Conservation (phyloP, 495 filamentous ascomycete species). For the Parathielavia hyrcaniae region DNA sequence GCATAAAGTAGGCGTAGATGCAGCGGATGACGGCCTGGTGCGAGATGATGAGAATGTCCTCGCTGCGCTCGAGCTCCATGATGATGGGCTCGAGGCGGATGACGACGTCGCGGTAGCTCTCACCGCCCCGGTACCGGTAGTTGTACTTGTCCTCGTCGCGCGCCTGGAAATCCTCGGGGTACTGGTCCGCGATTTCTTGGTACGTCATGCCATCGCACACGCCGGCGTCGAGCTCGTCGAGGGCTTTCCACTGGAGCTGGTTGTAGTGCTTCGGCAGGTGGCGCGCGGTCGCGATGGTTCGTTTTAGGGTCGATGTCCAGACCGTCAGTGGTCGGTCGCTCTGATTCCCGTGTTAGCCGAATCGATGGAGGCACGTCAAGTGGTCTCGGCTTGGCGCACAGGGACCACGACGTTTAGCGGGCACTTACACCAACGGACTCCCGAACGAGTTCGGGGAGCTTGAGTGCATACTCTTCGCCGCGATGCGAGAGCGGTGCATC, state of each 20-base stretch:
- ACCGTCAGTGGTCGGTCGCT: conserved; percentile 74
- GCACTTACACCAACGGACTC: conserved; percentile 65
- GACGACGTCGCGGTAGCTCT: conserved; percentile 95
- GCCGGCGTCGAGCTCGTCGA: conserved; percentile 94
- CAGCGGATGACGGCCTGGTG: conserved; percentile 95
- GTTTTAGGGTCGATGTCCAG: conserved; percentile 92
- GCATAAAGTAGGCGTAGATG: conserved; percentile 99
- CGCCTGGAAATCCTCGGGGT: conserved; percentile 89
- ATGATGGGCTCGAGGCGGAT: conserved; percentile 98
- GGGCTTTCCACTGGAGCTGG: conserved; percentile 95
- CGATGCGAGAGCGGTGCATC: conserved; percentile 82
- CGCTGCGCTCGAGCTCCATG: conserved; percentile 93
- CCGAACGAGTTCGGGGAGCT: conserved; percentile 71
- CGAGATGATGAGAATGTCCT: conserved; percentile 96
- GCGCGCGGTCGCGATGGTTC: conserved; percentile 85
- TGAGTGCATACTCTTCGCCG: conserved; percentile 76
- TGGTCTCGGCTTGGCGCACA: conserved; percentile 21
- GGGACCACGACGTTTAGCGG: conserved; percentile 1
- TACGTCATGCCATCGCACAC: conserved; percentile 95
- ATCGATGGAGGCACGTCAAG: neutral
- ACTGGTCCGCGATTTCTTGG: conserved; percentile 79
- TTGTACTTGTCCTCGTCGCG: conserved; percentile 98
- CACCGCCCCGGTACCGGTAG: conserved; percentile 94
- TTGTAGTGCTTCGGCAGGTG: conserved; percentile 71
- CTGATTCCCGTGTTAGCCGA: conserved; percentile 31